Conservation (phyloP, 192 early-diverging fungal species). For the Backusella parvicylindrica region DNA sequence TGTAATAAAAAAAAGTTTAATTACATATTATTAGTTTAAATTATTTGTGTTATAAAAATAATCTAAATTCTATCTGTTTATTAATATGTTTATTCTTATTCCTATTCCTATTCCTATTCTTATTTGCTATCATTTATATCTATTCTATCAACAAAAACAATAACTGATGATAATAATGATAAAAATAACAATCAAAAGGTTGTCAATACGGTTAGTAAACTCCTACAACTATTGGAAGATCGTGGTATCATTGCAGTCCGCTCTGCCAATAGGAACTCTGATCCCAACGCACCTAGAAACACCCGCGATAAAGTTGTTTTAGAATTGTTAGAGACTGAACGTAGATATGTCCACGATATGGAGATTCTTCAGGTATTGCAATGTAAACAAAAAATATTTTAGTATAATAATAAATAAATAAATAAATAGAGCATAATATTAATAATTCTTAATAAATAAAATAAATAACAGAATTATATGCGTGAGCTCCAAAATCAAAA, state of each 20-base stretch:
- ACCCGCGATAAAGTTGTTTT: slow-evolving; percentile 82
- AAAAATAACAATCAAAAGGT: slow-evolving; percentile 52
- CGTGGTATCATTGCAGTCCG: slow-evolving; percentile 47
- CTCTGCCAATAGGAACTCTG: slow-evolving; percentile 38
- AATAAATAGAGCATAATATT: not conserved
- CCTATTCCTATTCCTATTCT: no score
- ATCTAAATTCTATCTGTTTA: not conserved
- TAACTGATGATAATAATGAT: slow-evolving; percentile 45
- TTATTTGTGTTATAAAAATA: slow-evolving; percentile 1
- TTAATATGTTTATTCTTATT: slow-evolving; percentile 60
- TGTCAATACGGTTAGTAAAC: slow-evolving; percentile 74
- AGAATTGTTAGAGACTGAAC: slow-evolving; percentile 91
- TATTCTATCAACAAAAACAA: not conserved
- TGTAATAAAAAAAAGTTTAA: slow-evolving; percentile 1
- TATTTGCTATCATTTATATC: not conserved
- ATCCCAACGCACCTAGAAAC: slow-evolving; percentile 63
- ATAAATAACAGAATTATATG: slow-evolving; percentile 58
- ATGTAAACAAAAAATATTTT: slow-evolving; percentile 34
- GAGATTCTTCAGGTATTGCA: slow-evolving; percentile 67
- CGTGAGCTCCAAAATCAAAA: slow-evolving; percentile 64
- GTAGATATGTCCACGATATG: slow-evolving; percentile 84
- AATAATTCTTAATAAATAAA: slow-evolving; percentile 1
- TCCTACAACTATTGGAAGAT: slow-evolving; percentile 76
- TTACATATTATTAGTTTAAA: not conserved
- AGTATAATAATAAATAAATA: slow-evolving; percentile 24